Conservation (phyloP, 2,329 filamentous ascomycete genomes). For the Talaromyces funiculosus region DNA sequence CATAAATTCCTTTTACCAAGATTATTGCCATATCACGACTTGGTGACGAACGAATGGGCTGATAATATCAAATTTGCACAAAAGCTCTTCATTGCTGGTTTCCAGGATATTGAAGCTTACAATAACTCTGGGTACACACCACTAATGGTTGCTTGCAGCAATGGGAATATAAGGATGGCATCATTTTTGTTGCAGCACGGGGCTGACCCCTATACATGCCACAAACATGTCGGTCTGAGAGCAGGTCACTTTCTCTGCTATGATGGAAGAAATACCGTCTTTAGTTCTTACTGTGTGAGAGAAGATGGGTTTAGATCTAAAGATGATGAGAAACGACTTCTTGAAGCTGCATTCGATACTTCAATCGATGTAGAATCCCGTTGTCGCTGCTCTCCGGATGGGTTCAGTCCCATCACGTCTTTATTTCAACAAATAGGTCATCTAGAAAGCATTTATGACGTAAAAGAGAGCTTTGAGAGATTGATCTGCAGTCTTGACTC, state of each 20-base stretch:
- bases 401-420: background rate
- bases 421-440: background rate
- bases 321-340: background rate
- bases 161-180: background rate
- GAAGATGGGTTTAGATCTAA: background rate
- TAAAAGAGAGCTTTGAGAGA: background rate
- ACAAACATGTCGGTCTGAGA: background rate
- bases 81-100: background rate
- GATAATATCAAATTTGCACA: background rate
- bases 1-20: background rate
- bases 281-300: too few relatives aligned
- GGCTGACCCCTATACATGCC: background rate
- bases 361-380: background rate
- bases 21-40: background rate
- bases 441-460: too few relatives aligned
- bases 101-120: background rate
- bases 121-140: background rate
- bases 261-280: too few relatives aligned
- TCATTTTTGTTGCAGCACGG: background rate
- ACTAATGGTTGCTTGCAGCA: background rate
- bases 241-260: background rate
- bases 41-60: accelerated
- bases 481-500: background rate
- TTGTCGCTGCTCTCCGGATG: background rate
- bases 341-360: background rate